phyloP scores from a whole-genome alignment of 257 asterid genomes.

The Plantago ovata region DNA sequence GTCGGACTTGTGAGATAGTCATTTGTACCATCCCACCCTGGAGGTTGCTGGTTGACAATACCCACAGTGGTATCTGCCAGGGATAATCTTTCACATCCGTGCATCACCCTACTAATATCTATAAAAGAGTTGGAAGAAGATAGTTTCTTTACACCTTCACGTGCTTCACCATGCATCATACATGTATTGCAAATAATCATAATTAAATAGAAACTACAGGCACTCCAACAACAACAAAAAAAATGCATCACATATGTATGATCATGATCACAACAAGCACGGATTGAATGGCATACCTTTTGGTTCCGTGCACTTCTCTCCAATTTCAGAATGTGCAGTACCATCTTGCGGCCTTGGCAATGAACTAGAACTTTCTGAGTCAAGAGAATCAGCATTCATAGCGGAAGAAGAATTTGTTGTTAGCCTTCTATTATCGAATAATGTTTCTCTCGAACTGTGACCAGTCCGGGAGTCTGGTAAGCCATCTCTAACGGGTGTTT shows the following conservation, averaged over 20 bases:
- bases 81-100: conserved; percentile 1
- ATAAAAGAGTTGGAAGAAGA: neutral
- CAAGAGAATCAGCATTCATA: conserved; percentile 17
- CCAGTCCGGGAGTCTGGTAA: conserved; percentile 13
- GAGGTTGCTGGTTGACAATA: conserved; percentile 11
- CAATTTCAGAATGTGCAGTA: conserved; percentile 21
- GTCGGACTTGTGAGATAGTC: conserved; percentile 18
- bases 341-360: conserved; percentile 15
- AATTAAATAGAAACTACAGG: neutral
- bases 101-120: neutral
- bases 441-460: conserved; percentile 16
- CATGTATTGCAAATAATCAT: neutral
- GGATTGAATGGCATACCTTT: conserved; percentile 22
- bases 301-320: conserved; percentile 20
- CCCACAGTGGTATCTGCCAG: conserved; percentile 21
- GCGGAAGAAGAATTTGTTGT: conserved; percentile 16
- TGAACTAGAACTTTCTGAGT: conserved; percentile 20
- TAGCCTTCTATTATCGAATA: conserved; percentile 15
- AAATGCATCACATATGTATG: too few species aligned
- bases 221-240: too few species aligned
- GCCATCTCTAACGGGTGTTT: conserved; percentile 22
- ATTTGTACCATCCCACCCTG: conserved; percentile 26
- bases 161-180: neutral
- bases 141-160: neutral
- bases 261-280: too few species aligned